Conservation (phyloP, 306 rosid genomes). For the Cercis canadensis region DNA sequence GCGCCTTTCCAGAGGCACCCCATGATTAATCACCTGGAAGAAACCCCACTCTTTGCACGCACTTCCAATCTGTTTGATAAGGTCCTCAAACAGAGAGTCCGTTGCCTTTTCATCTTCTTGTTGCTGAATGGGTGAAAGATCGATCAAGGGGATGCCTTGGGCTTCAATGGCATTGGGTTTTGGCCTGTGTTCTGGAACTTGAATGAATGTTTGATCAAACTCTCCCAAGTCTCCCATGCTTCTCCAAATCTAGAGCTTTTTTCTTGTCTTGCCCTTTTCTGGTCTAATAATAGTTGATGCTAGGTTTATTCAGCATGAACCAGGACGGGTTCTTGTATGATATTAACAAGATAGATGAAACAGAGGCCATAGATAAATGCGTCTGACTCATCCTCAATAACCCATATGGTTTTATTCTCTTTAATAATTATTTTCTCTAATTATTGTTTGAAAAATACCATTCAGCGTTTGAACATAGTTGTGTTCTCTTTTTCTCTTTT, state of each 20-base stretch:
- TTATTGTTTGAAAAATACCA: no score
- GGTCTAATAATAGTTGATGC: no score
- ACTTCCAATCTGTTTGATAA: conserved; percentile 54
- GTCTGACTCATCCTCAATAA: no score
- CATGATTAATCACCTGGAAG: conserved; percentile 76
- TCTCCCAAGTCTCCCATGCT: conserved; percentile 48
- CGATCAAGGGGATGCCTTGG: conserved; percentile 60
- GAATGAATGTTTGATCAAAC: conserved; percentile 58
- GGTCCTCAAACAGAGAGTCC: conserved; percentile 7
- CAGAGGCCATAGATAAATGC: no score
- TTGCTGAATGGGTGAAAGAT: conserved; percentile 46
- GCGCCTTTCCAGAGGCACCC: conserved; percentile 46
- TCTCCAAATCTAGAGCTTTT: no score
- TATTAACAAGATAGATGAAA: no score
- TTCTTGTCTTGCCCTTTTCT: background rate
- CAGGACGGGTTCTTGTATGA: no score
- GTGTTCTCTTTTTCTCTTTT: no score
- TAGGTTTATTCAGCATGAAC: no score
- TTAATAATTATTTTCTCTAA: no score
- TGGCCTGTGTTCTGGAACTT: conserved; percentile 69
- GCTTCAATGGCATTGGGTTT: conserved; percentile 45
- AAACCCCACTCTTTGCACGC: conserved; percentile 80
- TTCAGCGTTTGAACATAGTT: no score
- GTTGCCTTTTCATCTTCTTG: background rate
- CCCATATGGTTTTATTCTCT: no score